Percentiles rank a stretch among this genome's conserved stretches.
Evolutionary conservation across 164 flowering plant genomes (phyloP).

Genomic region (Paratinospora sagittata): DNA sequence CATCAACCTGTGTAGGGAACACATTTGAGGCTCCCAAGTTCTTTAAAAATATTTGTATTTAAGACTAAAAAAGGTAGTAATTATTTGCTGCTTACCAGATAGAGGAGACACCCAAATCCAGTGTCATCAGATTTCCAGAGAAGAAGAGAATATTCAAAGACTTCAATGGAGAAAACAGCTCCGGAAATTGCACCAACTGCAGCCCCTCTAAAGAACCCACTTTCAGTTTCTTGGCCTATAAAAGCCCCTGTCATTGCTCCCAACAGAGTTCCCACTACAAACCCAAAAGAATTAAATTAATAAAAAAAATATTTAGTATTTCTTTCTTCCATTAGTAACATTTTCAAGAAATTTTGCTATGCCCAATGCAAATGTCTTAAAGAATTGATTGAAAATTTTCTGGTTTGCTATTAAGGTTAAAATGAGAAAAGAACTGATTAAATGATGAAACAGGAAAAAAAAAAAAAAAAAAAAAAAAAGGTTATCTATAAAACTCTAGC

Average conservation of each 20-base stretch:
- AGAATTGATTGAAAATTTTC: too few species aligned
- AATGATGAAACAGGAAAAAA: not conserved
- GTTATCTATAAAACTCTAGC: not conserved
- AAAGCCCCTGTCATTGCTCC: slow-evolving; percentile 88
- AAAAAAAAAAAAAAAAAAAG: too few species aligned
- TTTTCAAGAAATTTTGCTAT: not conserved
- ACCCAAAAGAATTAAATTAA: slow-evolving; percentile 2
- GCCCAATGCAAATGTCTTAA: not conserved
- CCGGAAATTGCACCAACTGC: slow-evolving; percentile 89
- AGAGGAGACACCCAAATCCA: slow-evolving; percentile 67
- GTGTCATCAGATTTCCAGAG: slow-evolving; percentile 82
- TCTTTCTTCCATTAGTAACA: not conserved
- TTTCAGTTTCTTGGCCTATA: slow-evolving; percentile 88
- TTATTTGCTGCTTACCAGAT: slow-evolving; percentile 40
- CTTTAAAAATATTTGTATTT: not conserved
- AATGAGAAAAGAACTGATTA: not conserved
- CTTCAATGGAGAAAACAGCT: slow-evolving; percentile 87
- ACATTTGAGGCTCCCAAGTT: not conserved
- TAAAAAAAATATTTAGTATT: too few species aligned
- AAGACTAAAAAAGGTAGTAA: not conserved
- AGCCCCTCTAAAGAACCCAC: slow-evolving; percentile 83
- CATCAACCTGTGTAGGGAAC: slow-evolving; percentile 51
- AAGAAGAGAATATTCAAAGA: slow-evolving; percentile 68
- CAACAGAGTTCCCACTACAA: slow-evolving; percentile 59
- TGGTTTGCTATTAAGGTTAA: not conserved